A percentile compares a stretch with the other conserved stretches of the same genome.
Conservation (phyloP, 1,284 basidiomycete genomes). For the Flammula alnicola region DNA sequence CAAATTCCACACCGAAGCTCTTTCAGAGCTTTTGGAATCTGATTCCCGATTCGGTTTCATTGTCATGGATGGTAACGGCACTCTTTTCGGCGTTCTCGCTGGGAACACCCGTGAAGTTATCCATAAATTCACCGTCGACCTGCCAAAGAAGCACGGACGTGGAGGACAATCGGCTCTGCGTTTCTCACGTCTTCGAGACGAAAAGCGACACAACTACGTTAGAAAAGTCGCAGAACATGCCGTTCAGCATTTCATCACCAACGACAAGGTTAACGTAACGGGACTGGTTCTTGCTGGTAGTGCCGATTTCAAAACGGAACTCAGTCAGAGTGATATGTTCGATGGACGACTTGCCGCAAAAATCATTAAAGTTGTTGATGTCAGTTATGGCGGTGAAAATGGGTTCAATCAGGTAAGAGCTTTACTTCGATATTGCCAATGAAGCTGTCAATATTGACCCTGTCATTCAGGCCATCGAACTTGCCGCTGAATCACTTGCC, state of each 20-base stretch:
- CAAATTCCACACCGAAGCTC: conserved; percentile 99
- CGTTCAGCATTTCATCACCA: conserved; percentile 97
- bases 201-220: conserved; percentile 99
- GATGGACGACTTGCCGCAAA: conserved; percentile 88
- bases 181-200: conserved; percentile 99
- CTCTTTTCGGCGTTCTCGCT: conserved; percentile 93
- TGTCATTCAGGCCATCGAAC: conserved; percentile 86
- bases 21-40: conserved; percentile 95
- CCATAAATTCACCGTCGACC: conserved; percentile 98
- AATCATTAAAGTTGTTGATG: conserved; percentile 97
- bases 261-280: conserved; percentile 98
- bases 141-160: conserved; percentile 99
- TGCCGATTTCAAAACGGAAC: conserved; percentile 99
- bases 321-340: conserved; percentile 96
- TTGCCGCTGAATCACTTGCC: conserved; percentile 92
- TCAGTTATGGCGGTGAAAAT: conserved; percentile 98
- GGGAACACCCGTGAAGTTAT: conserved; percentile 98
- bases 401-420: conserved; percentile 90
- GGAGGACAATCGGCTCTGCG: conserved; percentile 99
- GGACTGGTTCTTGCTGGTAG: conserved; percentile 97
- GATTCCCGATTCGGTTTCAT: conserved; percentile 99
- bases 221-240: conserved; percentile 98
- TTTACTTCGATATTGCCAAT: background rate
- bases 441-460: background rate
- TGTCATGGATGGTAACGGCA: conserved; percentile 98